Percentiles rank a stretch among this genome's conserved stretches.
These are phyloP conservation scores for Termitomyces sp. DNA, from an alignment of 1,284 basidiomycete genomes.

Conservation along the genomic window DNA sequence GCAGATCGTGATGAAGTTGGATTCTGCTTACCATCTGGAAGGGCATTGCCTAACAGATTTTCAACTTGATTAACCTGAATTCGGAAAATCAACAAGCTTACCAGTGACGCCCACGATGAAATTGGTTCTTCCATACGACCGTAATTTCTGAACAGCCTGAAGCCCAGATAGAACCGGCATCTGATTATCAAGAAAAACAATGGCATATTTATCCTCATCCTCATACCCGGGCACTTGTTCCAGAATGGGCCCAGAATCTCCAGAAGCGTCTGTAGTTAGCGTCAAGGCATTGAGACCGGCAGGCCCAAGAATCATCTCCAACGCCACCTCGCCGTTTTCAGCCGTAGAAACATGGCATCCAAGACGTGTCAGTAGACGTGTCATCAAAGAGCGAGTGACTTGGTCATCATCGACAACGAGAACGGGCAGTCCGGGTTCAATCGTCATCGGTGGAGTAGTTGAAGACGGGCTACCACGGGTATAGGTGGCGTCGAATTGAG, in stretches of 20 bases:
- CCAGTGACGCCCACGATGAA: conserved; percentile 79
- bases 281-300: conserved; percentile 23
- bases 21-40: conserved; percentile 33
- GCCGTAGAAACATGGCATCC: conserved; percentile 77
- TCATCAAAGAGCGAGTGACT: conserved; percentile 81
- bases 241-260: conserved; percentile 27
- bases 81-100: conserved; percentile 22
- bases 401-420: conserved; percentile 78
- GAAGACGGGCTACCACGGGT: conserved; percentile 28
- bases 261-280: conserved; percentile 30
- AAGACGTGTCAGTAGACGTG: conserved; percentile 70
- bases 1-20: conserved; percentile 4
- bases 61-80: conserved; percentile 17
- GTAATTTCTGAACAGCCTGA: conserved; percentile 61
- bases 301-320: conserved; percentile 63
- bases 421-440: conserved; percentile 48
- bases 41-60: conserved; percentile 35
- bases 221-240: conserved; percentile 21
- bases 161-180: conserved; percentile 83
- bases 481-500: conserved; percentile 28
- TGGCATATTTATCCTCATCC: conserved; percentile 48
- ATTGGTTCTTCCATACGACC: conserved; percentile 61
- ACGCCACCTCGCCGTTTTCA: conserved; percentile 82
- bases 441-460: conserved; percentile 22
- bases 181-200: conserved; percentile 84